These are phyloP conservation scores for Ploettnerulaceae sp. DNA, from an alignment of 2,329 filamentous ascomycete genomes.

Conservation along the genomic window DNA sequence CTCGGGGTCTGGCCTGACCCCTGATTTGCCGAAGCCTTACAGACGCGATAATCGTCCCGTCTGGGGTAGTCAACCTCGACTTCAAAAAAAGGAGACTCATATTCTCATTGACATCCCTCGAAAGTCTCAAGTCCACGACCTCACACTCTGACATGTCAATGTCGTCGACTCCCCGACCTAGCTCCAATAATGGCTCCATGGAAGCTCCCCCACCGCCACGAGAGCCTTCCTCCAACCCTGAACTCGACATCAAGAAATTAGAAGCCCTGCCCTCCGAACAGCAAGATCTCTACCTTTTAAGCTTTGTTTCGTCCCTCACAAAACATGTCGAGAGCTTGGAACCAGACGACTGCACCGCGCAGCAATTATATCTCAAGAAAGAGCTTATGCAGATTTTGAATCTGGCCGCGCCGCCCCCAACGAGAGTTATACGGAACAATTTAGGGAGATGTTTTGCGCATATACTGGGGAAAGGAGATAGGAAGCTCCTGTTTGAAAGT, in stretches of 20 bases:
- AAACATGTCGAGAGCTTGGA: conserved; percentile 73
- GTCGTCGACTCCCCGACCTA: conserved; percentile 30
- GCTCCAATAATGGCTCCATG: conserved; percentile 33
- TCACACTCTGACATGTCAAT: conserved; percentile 25
- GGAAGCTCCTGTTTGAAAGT: conserved; percentile 89
- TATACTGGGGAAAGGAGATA: conserved; percentile 79
- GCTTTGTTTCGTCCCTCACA: conserved; percentile 76
- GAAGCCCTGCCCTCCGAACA: conserved; percentile 87
- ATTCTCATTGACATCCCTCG: neutral
- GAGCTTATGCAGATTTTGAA: conserved; percentile 92
- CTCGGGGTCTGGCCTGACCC: neutral
- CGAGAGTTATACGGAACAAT: conserved; percentile 85
- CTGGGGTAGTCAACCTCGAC: conserved; percentile 7
- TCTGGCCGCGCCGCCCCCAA: conserved; percentile 73
- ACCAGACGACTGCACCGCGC: conserved; percentile 74
- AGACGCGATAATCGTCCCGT: conserved; percentile 8
- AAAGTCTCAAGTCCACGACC: conserved; percentile 10
- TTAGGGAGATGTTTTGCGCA: conserved; percentile 78
- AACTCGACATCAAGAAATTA: conserved; percentile 87
- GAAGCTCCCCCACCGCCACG: conserved; percentile 34
- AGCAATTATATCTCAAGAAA: conserved; percentile 89
- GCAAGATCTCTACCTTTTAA: conserved; percentile 90
- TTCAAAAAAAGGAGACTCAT: neutral
- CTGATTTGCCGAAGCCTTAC: conserved; percentile 13
- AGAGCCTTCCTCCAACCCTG: conserved; percentile 51